Percentiles rank a stretch among this genome's conserved stretches.
Evolutionary conservation across 2,329 filamentous ascomycete species (phyloP).

Genomic region (Monosporascus sp.): DNA sequence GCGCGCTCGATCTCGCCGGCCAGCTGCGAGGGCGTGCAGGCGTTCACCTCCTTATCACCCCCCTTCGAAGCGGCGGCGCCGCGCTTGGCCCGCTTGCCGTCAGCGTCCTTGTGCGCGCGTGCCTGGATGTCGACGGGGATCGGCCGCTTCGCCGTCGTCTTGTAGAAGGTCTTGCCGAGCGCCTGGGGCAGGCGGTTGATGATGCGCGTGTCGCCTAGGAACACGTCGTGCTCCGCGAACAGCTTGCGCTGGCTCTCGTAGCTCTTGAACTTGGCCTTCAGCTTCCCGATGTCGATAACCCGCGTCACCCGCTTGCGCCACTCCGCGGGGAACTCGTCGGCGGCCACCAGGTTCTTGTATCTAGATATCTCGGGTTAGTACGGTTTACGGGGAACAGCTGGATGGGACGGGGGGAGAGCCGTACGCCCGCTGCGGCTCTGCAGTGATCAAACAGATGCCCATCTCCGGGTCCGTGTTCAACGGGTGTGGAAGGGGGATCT

Average conservation of each 20-base stretch:
- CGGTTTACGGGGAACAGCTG: not conserved
- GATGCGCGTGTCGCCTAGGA: constrained; percentile 88
- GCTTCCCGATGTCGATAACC: constrained; percentile 76
- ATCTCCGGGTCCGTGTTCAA: constrained; percentile 54
- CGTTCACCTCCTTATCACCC: constrained; percentile 23
- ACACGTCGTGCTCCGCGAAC: constrained; percentile 81
- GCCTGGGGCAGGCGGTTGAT: constrained; percentile 65
- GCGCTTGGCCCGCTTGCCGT: constrained; percentile 53
- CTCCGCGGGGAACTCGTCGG: constrained; percentile 63
- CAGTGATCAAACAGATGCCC: constrained; percentile 76
- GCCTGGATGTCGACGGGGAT: constrained; percentile 71
- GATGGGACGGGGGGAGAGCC: not conserved
- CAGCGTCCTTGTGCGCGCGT: constrained; percentile 51
- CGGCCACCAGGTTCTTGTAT: constrained; percentile 83
- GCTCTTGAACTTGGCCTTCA: constrained; percentile 76
- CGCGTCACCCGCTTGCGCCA: constrained; percentile 64
- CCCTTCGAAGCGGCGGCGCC: constrained; percentile 17
- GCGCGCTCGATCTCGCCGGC: constrained; percentile 79
- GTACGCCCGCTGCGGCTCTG: constrained; percentile 44
- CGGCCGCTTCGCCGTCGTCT: constrained; percentile 74
- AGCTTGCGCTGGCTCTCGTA: constrained; percentile 86
- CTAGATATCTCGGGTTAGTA: constrained; percentile 37
- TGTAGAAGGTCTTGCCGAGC: constrained; percentile 92
- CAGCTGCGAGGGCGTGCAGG: constrained; percentile 58
- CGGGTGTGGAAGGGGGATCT: constrained; percentile 72